Evolutionary conservation across 2,329 filamentous ascomycete species (phyloP).

Genomic region (Neofusicoccum sp.): DNA sequence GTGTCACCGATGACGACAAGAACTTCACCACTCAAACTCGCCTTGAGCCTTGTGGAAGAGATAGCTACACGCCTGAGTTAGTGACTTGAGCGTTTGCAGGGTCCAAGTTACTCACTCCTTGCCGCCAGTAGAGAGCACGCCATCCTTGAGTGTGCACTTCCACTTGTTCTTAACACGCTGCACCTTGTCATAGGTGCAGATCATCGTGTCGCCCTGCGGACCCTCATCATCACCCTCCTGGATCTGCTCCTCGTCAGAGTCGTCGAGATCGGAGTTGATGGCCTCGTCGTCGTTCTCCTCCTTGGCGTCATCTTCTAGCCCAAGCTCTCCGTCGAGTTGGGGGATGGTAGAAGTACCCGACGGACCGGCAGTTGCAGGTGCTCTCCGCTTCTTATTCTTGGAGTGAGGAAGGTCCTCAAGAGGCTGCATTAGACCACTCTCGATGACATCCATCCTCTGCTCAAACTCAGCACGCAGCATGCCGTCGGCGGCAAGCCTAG

Average conservation of each 20-base stretch:
- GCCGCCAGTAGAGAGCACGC: constrained; percentile 86
- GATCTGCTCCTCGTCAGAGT: constrained; percentile 77
- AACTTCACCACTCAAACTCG: constrained; percentile 91
- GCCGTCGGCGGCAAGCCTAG: constrained; percentile 59
- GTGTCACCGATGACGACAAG: not conserved
- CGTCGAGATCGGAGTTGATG: constrained; percentile 97
- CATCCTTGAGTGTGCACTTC: constrained; percentile 98
- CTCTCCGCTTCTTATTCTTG: constrained; percentile 48
- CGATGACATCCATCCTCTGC: constrained; percentile 64
- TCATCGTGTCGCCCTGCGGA: constrained; percentile 82
- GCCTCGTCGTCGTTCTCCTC: constrained; percentile 75
- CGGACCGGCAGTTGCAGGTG: constrained; percentile 21
- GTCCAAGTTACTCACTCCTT: constrained; percentile 64
- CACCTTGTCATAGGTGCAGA: constrained; percentile 99
- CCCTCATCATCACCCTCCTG: constrained; percentile 89
- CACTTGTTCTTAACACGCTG: constrained; percentile 95
- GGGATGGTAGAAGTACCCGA: constrained; percentile 30
- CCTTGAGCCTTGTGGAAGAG: constrained; percentile 97
- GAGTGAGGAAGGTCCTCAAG: constrained; percentile 55
- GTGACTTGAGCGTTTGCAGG: not conserved
- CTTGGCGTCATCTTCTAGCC: constrained; percentile 57
- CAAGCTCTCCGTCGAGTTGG: constrained; percentile 53
- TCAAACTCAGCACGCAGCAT: constrained; percentile 68
- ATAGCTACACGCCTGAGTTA: constrained; percentile 55
- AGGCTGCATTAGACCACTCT: constrained; percentile 75